phyloP scores from a whole-genome alignment of 148 eudicot species.

The Spergularia marina region DNA sequence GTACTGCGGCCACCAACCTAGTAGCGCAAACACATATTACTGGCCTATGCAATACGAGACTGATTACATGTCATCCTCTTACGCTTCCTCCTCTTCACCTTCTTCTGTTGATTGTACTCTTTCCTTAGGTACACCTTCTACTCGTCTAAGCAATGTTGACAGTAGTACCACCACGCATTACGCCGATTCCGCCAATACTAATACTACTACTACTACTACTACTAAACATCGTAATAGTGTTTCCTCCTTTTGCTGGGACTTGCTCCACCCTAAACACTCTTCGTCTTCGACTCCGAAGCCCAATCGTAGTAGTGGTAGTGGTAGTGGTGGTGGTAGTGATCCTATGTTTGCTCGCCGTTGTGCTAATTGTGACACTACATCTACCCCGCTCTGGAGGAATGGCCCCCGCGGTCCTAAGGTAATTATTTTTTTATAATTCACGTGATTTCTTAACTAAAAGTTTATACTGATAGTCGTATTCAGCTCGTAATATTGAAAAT shows the following conservation, averaged over 20 bases:
- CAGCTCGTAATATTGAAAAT: too few relatives aligned
- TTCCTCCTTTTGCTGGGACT: constrained; percentile 64
- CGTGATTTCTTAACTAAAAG: too few relatives aligned
- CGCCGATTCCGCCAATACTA: neutral
- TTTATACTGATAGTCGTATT: too few relatives aligned
- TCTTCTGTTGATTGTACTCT: constrained; percentile 88
- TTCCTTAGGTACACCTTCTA: constrained; percentile 84
- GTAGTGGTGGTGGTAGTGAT: constrained; percentile 30
- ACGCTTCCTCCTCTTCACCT: constrained; percentile 28
- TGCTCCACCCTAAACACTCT: constrained; percentile 46
- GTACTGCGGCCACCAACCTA: constrained; percentile 19
- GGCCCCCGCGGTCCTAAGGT: constrained; percentile 99
- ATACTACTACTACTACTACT: constrained; percentile 9
- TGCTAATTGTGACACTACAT: constrained; percentile 95
- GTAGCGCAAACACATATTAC: constrained; percentile 24
- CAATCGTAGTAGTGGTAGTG: constrained; percentile 24
- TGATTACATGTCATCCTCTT: constrained; percentile 34
- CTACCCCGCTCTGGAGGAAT: constrained; percentile 97
- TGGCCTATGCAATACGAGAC: constrained; percentile 37
- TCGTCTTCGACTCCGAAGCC: constrained; percentile 22
- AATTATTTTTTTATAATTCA: neutral
- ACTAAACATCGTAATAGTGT: constrained; percentile 31
- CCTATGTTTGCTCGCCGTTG: constrained; percentile 75
- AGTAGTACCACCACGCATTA: neutral
- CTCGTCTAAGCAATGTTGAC: constrained; percentile 35